Evolutionary conservation across 2,329 filamentous ascomycete species (phyloP).

Genomic region (Alternaria arbusti): DNA sequence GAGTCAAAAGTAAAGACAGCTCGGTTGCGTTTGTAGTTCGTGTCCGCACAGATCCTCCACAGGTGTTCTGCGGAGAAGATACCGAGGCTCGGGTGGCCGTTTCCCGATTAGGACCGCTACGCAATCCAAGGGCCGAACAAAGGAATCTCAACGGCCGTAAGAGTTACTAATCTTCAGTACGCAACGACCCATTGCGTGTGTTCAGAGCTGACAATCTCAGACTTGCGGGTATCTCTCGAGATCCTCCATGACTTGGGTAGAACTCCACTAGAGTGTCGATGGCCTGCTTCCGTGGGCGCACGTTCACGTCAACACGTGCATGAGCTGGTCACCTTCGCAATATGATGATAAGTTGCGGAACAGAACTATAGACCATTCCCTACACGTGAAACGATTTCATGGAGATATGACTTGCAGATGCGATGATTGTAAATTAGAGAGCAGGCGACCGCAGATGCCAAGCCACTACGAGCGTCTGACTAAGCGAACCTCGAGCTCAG

Average conservation of each 20-base stretch:
- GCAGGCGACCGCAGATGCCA: conserved; percentile 4
- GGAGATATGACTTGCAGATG: not conserved
- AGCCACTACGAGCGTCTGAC: conserved; percentile 16
- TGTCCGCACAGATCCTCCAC: conserved; percentile 23
- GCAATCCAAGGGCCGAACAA: not conserved
- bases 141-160: not conserved
- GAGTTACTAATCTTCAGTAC: not conserved
- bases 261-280: not conserved
- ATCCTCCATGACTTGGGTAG: not conserved
- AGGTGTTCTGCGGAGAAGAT: conserved; percentile 29
- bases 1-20: not conserved
- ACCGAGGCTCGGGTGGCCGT: conserved; percentile 23
- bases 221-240: not conserved
- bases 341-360: not conserved
- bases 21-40: conserved; percentile 3
- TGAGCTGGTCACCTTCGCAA: not conserved
- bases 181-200: not conserved
- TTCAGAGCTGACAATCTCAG: not conserved
- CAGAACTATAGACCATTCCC: not conserved
- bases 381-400: not conserved
- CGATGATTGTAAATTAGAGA: not conserved
- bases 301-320: not conserved
- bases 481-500: conserved; percentile 30
- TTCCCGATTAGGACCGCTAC: conserved; percentile 21
- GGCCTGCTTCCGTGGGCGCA: not conserved